Evolutionary conservation across 306 rosid genomes (phyloP), one percentile per base, ranked within the genome.

Genomic region (Coriaria nepalensis): DNA sequence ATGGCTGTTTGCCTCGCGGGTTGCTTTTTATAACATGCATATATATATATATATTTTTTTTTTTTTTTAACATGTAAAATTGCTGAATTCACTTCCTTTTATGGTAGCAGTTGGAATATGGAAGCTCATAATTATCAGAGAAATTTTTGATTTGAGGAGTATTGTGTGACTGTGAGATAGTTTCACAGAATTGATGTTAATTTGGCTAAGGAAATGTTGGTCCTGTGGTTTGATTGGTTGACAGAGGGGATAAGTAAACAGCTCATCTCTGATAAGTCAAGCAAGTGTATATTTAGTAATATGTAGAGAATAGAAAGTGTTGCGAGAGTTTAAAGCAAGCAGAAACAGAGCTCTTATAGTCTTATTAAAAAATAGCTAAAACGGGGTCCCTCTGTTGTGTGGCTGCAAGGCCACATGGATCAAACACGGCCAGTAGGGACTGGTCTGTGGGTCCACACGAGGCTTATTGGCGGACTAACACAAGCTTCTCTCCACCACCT

Each of bases 321-420:
- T 35, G 7, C 50, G 40, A 66, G 49, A 65, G 45, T 68, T 55
- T 68, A 66, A 51, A 56, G 78, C 64, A 40, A 56, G 61, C 45
- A 6, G 70, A 60, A 40, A 37, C 49, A 20, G 36, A 42, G 50
- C 40, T 56, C 36, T 13, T 51, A 47, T 84, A 55, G 79, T 58
- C 52, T 63, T 58, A 54, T 42, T 53, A 59, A 74, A 79, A 50
- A 68, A 85, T 85, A 79, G 87, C 85, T 71, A 77, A 85, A 69
- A 86, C 87, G 98, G 97, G 97, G 83, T 85, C 96, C 7, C 94
- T 90, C 63, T 90, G 95, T 79, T 90, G 94, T 82, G 95, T 90
- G 94, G 96, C 96, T 74, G 73, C 98, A 55, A 82, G 98, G 94
- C 94, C 95, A 77, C 98, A 85, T 79, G 95, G 86, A 60, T 79